Conservation (phyloP, 345 rosid species). For the Eucalyptus albens region DNA sequence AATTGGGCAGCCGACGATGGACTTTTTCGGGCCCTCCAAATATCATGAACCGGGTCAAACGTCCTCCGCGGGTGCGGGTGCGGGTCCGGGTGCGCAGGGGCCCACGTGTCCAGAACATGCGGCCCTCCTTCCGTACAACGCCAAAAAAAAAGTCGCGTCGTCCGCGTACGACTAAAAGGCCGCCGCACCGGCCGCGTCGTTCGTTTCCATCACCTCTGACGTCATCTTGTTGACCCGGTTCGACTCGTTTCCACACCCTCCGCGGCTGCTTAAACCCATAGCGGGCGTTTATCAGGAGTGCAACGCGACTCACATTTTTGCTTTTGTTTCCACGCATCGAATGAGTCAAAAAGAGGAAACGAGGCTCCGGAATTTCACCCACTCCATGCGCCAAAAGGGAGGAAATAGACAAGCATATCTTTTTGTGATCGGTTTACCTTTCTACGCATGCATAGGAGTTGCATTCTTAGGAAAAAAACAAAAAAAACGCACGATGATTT, state of each 20-base stretch:
- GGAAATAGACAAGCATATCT: too few species aligned
- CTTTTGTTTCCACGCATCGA: neutral
- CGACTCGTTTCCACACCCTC: neutral
- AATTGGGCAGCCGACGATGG: too few species aligned
- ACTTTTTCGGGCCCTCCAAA: too few species aligned
- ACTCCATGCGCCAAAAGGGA: neutral
- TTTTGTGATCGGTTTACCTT: too few species aligned
- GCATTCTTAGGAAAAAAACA: fast-evolving
- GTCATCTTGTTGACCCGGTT: neutral
- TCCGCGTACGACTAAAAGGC: neutral
- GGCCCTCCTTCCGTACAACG: neutral
- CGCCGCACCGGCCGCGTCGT: neutral
- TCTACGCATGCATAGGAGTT: too few species aligned
- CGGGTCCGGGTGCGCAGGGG: neutral
- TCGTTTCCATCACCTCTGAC: neutral
- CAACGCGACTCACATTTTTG: neutral
- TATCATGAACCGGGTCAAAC: neutral
- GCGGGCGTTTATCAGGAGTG: neutral
- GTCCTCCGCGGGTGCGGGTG: neutral
- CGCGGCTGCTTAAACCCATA: neutral
- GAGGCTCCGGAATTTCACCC: neutral
- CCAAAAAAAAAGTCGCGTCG: neutral
- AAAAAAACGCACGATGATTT: neutral
- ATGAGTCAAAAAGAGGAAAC: neutral
- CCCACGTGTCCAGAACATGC: neutral